Conservation (phyloP, 1,139 yeast species). For the Taiozyma sp. region DNA sequence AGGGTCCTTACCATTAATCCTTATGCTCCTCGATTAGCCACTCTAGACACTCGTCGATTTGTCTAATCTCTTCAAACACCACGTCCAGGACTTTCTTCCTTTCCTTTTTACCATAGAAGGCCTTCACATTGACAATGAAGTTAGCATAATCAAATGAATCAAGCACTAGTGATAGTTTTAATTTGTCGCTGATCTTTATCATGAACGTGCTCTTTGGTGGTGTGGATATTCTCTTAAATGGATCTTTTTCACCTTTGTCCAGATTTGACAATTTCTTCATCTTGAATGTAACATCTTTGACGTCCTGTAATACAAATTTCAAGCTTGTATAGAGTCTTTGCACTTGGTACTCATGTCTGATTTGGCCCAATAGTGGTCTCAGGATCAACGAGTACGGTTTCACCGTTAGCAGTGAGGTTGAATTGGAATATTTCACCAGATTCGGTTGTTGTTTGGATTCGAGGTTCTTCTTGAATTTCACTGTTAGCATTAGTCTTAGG, state of each 20-base stretch:
- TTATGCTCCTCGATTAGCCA: constrained; percentile 44
- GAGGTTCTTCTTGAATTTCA: constrained; percentile 42
- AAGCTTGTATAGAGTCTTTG: constrained; percentile 38
- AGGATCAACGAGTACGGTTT: constrained; percentile 44
- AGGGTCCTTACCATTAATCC: neutral
- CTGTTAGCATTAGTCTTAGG: constrained; percentile 37
- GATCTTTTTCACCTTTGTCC: constrained; percentile 17
- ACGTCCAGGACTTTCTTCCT: constrained; percentile 34
- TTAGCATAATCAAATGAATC: constrained; percentile 26
- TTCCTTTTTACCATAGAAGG: constrained; percentile 2
- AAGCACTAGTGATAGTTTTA: constrained; percentile 14
- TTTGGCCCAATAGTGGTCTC: constrained; percentile 66
- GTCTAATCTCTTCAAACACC: constrained; percentile 54
- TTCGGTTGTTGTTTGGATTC: constrained; percentile 13
- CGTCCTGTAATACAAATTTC: constrained; percentile 27
- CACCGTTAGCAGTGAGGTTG: constrained; percentile 9
- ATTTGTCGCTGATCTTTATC: constrained; percentile 1
- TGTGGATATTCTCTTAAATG: constrained; percentile 14
- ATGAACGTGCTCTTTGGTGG: constrained; percentile 16
- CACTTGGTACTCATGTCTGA: constrained; percentile 55
- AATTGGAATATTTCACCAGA: constrained; percentile 16
- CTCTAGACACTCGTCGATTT: constrained; percentile 59
- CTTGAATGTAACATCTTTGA: constrained; percentile 10
- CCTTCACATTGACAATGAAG: constrained; percentile 14
- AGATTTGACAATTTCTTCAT: constrained; percentile 15